Base-by-base conservation (phyloP, 495 filamentous ascomycete genomes). In the Penicillium roqueforti region DNA sequence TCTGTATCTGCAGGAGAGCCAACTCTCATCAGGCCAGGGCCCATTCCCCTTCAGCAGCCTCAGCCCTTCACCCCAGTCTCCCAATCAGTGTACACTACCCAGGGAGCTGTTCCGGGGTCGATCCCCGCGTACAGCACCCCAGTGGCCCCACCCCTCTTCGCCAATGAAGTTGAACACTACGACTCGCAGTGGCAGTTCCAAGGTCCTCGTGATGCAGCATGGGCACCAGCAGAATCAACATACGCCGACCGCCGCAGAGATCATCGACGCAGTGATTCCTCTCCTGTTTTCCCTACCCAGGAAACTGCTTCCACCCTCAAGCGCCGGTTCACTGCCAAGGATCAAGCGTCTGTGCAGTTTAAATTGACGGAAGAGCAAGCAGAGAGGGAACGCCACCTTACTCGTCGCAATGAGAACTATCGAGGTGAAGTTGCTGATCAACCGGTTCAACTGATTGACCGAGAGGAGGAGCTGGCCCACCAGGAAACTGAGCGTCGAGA, bases 61-160 rank as follows among this genome's bases (percentile, higher is more conserved):
- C 79, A 82, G 56, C 81, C 81, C 25, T 67, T 80, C 29, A 73
- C 75, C 1, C 80, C 79, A 5, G 78, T 84, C 28, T 82, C 80
- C 22, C 73, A 80, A 56, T 68, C 75, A 3, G 68, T 84, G 3
- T 84, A 80, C 57, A 74, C 74, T 16, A 69, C 68, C 11, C 73
- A 78, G 56, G 67, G 69, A 26, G 59, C 18, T 4, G 10, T 60
- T 6, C 61, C 61, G 7, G 57, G 67, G 20, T 54, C 73, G 4
- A 65, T 68, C 14, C 68, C 68, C 29, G 66, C 63, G 2, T 70
- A 72, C 37, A 75, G 57, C 47, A 59, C 70, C 20, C 67, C 70
- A 18, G 61, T 55, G 9, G 69, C 55, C 23, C 67, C 70, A 49
- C 64, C 69, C 7, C 55, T 62, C 8, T 75, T 73, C 36, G 62